Evolutionary conservation across 2,329 filamentous ascomycete genomes (phyloP).

Genomic region (Fusarium virguliforme): DNA sequence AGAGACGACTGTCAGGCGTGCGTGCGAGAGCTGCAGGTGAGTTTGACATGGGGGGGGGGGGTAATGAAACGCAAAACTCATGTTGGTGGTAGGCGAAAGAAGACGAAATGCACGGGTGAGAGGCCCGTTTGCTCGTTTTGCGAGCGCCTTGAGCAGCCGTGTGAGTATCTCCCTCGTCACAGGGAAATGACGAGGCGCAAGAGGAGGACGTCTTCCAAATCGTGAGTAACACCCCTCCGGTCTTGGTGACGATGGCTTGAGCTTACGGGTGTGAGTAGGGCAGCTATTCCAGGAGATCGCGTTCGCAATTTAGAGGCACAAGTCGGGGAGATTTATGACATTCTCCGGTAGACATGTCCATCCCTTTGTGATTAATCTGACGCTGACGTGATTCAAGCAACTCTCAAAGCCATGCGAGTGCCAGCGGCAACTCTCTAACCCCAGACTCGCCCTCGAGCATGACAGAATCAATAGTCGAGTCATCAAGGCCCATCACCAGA

Average conservation of each 20-base stretch:
- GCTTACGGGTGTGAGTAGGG: not conserved
- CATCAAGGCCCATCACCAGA: conserved; percentile 9
- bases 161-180: conserved; percentile 38
- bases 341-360: conserved; percentile 16
- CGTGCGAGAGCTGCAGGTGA: conserved; percentile 41
- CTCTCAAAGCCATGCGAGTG: conserved; percentile 21
- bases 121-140: conserved; percentile 44
- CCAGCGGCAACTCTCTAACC: conserved; percentile 27
- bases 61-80: not conserved
- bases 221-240: conserved; percentile 16
- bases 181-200: conserved; percentile 31
- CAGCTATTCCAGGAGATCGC: conserved; percentile 11
- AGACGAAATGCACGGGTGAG: conserved; percentile 46
- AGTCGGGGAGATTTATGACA: conserved; percentile 27
- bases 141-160: conserved; percentile 36
- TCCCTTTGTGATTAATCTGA: not conserved
- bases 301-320: conserved; percentile 15
- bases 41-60: conserved; percentile 13
- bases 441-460: conserved; percentile 24
- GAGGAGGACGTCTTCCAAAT: conserved; percentile 24
- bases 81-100: conserved; percentile 35
- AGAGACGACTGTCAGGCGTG: conserved; percentile 32
- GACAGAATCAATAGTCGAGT: conserved; percentile 4
- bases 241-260: not conserved
- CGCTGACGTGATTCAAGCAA: not conserved